A percentile compares a stretch with the other conserved stretches of the same genome.
These are phyloP conservation scores for Nothophoma quercina DNA, from an alignment of 2,329 filamentous ascomycete genomes.

Conservation along the genomic window DNA sequence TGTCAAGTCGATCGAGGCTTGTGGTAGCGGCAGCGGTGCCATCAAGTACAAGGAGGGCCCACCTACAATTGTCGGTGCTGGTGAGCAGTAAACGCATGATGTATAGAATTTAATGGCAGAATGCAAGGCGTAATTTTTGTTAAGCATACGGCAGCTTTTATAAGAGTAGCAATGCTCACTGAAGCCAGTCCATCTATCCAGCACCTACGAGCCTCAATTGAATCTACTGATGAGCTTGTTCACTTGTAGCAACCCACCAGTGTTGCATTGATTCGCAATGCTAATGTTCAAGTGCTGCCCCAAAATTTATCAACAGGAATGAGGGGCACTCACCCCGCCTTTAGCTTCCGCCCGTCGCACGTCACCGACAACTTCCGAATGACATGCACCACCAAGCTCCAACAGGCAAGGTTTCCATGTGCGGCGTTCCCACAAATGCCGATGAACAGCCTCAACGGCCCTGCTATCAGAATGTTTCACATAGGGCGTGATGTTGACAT, in stretches of 20 bases:
- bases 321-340: slow-evolving; percentile 39
- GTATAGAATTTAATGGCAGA: slow-evolving; percentile 16
- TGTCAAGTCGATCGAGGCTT: slow-evolving; percentile 67
- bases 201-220: slow-evolving; percentile 31
- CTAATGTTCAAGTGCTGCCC: slow-evolving; percentile 1
- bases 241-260: neutral
- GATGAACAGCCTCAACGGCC: neutral
- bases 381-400: slow-evolving; percentile 4
- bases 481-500: slow-evolving; percentile 28
- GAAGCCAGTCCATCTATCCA: slow-evolving; percentile 18
- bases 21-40: slow-evolving; percentile 62
- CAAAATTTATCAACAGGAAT: slow-evolving; percentile 29
- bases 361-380: slow-evolving; percentile 20
- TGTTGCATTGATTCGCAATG: no score
- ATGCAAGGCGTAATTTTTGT: slow-evolving; percentile 15
- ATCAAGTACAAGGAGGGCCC: slow-evolving; percentile 60
- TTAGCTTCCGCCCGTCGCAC: slow-evolving; percentile 27
- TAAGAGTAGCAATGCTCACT: slow-evolving; percentile 7
- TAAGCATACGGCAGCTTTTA: slow-evolving; percentile 18
- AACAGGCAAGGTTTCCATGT: slow-evolving; percentile 14
- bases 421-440: slow-evolving; percentile 11
- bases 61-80: slow-evolving; percentile 62
- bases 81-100: slow-evolving; percentile 52
- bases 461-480: neutral
- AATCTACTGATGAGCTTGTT: slow-evolving; percentile 21